These are phyloP conservation scores for Hymenoscyphus occultus DNA, from an alignment of 2,329 filamentous ascomycete species.

Conservation along the genomic window DNA sequence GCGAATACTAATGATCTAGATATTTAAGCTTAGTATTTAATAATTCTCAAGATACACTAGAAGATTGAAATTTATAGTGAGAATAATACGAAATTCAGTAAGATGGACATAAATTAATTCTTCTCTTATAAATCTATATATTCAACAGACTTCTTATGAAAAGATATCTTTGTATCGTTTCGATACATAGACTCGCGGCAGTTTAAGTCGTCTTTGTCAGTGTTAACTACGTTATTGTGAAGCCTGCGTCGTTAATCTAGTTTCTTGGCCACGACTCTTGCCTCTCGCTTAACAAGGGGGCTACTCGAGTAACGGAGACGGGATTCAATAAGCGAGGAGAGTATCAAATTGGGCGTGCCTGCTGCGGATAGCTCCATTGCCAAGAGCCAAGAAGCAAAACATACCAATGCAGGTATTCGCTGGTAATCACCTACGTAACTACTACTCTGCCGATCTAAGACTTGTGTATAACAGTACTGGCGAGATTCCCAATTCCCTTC, in stretches of 20 bases:
- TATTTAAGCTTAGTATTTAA: constrained; percentile 23
- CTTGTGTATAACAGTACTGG: too few relatives aligned
- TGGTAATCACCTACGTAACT: too few relatives aligned
- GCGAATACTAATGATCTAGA: constrained; percentile 11
- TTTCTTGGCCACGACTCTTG: too few relatives aligned
- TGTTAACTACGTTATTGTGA: constrained; percentile 3
- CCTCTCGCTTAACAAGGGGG: too few relatives aligned
- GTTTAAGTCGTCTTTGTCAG: constrained; percentile 17
- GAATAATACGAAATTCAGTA: not conserved
- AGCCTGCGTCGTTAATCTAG: not conserved
- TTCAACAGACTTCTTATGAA: not conserved
- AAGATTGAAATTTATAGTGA: constrained; percentile 30
- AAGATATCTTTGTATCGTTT: not conserved
- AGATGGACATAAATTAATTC: not conserved
- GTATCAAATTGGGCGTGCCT: too few relatives aligned
- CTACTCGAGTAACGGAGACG: too few relatives aligned
- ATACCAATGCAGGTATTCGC: too few relatives aligned
- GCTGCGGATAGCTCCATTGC: too few relatives aligned
- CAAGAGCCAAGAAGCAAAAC: too few relatives aligned
- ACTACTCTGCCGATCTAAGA: too few relatives aligned
- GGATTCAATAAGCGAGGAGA: too few relatives aligned
- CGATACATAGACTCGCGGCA: constrained; percentile 10
- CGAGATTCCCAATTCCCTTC: too few relatives aligned
- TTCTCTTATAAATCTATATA: not conserved
- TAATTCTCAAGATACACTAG: constrained; percentile 19